Percentiles rank a stretch among this genome's conserved stretches.
phyloP scores from a whole-genome alignment of 2,329 filamentous ascomycete genomes.

The Diaporthe australafricana region DNA sequence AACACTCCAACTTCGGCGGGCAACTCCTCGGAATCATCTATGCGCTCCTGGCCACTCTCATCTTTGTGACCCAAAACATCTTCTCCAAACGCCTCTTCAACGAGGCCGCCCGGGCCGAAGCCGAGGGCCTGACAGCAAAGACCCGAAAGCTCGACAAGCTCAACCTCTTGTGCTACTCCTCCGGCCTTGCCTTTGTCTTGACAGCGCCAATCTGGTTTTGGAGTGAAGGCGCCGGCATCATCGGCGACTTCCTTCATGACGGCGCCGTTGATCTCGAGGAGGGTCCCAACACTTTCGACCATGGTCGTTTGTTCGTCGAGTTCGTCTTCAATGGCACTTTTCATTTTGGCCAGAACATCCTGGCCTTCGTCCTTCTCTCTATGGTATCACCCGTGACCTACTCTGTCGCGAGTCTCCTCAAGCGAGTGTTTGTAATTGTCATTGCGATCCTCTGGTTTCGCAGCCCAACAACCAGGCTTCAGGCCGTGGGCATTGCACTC shows the following conservation, averaged over 20 bases:
- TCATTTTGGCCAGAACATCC: constrained; percentile 95
- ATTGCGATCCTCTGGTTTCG: constrained; percentile 97
- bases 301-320: constrained; percentile 81
- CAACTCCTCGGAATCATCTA: constrained; percentile 92
- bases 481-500: constrained; percentile 85
- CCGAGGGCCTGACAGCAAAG: constrained; percentile 71
- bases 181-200: constrained; percentile 87
- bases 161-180: constrained; percentile 97
- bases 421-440: constrained; percentile 96
- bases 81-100: constrained; percentile 99
- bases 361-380: constrained; percentile 92
- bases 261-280: constrained; percentile 75
- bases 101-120: constrained; percentile 86
- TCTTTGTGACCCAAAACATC: constrained; percentile 98
- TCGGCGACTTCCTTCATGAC: constrained; percentile 83
- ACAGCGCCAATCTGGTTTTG: constrained; percentile 94
- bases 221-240: constrained; percentile 83
- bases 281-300: constrained; percentile 76
- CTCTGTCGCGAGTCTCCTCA: constrained; percentile 94
- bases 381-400: constrained; percentile 97
- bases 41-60: constrained; percentile 88
- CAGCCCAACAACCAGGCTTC: constrained; percentile 84
- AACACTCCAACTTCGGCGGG: constrained; percentile 75
- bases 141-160: constrained; percentile 93
- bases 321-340: constrained; percentile 97